Conservation (phyloP, 169 alveolate genomes). For the Babesia bigemina region DNA sequence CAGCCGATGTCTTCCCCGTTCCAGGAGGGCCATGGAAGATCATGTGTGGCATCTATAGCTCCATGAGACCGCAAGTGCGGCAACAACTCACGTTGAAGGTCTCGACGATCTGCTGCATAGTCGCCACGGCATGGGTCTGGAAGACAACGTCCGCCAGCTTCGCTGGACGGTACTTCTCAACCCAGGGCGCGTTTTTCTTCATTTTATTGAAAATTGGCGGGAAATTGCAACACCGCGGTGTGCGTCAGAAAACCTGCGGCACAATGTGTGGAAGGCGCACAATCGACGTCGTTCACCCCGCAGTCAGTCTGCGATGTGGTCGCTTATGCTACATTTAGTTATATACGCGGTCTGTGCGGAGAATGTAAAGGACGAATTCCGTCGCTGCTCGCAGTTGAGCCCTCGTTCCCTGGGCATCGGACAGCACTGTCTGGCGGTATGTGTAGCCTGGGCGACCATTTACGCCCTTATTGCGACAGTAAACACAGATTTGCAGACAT, state of each 20-base stretch:
- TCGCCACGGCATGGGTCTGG: slow-evolving; percentile 80
- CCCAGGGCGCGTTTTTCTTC: slow-evolving; percentile 81
- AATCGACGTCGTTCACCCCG: slow-evolving; percentile 5
- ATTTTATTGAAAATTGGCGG: neutral
- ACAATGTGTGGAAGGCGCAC: slow-evolving; percentile 16
- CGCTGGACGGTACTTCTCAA: slow-evolving; percentile 84
- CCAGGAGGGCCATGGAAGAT: slow-evolving; percentile 98
- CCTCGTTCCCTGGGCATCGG: slow-evolving; percentile 63
- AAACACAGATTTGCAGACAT: slow-evolving; percentile 17
- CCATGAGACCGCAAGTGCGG: neutral
- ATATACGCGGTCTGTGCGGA: neutral
- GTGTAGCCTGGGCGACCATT: neutral
- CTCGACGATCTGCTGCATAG: slow-evolving; percentile 77
- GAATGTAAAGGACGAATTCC: neutral
- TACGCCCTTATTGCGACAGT: too few relatives aligned
- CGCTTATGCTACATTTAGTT: neutral
- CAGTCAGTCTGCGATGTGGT: slow-evolving; percentile 19
- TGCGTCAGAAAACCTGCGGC: neutral
- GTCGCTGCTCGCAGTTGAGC: slow-evolving; percentile 47
- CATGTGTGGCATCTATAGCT: slow-evolving; percentile 90
- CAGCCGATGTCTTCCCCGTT: slow-evolving; percentile 98
- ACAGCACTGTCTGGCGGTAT: slow-evolving; percentile 67
- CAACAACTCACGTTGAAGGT: slow-evolving; percentile 55
- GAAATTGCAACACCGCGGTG: neutral
- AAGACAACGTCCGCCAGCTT: slow-evolving; percentile 78